Conservation (phyloP, 2,329 filamentous ascomycete species). For the Hirsutella minnesotensis region DNA sequence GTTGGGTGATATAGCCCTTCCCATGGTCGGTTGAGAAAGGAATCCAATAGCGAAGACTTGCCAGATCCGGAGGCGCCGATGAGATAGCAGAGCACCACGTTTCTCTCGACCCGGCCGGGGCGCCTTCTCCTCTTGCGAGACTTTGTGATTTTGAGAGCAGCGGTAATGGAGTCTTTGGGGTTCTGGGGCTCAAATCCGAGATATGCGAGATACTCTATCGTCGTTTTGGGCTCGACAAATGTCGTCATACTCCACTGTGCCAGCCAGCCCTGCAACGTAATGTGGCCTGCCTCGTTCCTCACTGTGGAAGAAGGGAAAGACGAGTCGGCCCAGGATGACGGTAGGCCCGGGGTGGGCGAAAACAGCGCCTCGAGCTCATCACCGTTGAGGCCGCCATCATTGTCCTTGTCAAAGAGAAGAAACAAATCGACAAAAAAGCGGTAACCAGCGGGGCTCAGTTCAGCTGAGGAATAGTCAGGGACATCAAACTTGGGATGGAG, state of each 20-base stretch:
- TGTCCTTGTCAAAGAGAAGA: slow-evolving; percentile 90
- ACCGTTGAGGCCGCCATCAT: slow-evolving; percentile 86
- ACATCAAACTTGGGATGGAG: slow-evolving; percentile 91
- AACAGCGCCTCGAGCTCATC: slow-evolving; percentile 78
- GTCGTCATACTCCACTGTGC: slow-evolving; percentile 99
- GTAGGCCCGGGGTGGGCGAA: slow-evolving; percentile 82
- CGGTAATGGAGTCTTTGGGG: slow-evolving; percentile 63
- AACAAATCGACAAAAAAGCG: slow-evolving; percentile 97
- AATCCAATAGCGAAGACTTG: slow-evolving; percentile 82
- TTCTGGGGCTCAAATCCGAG: slow-evolving; percentile 82
- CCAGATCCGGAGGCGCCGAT: slow-evolving; percentile 76
- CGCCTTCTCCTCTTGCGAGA: slow-evolving; percentile 73
- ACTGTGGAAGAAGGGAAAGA: slow-evolving; percentile 90
- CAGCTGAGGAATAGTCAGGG: slow-evolving; percentile 80
- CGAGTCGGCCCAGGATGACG: slow-evolving; percentile 74
- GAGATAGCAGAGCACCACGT: slow-evolving; percentile 89
- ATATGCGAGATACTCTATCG: slow-evolving; percentile 89
- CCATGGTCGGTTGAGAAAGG: slow-evolving; percentile 84
- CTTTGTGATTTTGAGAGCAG: slow-evolving; percentile 86
- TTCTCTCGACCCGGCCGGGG: slow-evolving; percentile 79
- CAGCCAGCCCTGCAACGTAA: slow-evolving; percentile 94
- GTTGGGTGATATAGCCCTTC: slow-evolving; percentile 78
- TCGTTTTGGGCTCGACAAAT: slow-evolving; percentile 89
- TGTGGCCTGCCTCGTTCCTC: slow-evolving; percentile 86
- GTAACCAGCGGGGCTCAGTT: slow-evolving; percentile 88